Conservation (phyloP, 768 basidiomycete genomes). For the Mycena vulgaris region DNA sequence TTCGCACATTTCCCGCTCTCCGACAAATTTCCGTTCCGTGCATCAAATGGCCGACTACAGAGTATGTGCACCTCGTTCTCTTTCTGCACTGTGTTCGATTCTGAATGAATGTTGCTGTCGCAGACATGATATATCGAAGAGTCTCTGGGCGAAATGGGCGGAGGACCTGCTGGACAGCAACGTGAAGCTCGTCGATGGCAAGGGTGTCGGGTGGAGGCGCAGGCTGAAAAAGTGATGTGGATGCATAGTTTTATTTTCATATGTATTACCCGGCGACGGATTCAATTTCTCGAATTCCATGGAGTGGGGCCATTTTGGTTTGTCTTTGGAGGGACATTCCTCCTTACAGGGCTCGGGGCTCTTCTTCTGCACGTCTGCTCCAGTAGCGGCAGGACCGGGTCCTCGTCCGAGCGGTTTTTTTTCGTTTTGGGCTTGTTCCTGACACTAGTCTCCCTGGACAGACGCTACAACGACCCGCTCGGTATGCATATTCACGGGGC, state of each 20-base stretch:
- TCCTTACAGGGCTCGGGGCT: no score
- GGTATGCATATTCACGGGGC: no score
- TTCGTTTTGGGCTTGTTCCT: no score
- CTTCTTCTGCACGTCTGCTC: no score
- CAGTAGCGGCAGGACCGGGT: no score
- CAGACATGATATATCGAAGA: slow-evolving; percentile 32
- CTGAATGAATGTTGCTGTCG: not conserved
- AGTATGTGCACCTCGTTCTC: not conserved
- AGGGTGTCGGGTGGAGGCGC: slow-evolving; percentile 25
- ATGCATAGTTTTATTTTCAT: not conserved
- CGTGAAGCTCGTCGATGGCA: slow-evolving; percentile 13
- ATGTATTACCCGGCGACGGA: no score
- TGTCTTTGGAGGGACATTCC: no score
- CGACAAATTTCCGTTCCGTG: not conserved
- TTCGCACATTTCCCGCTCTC: not conserved
- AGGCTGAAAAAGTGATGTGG: slow-evolving; percentile 8
- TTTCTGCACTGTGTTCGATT: not conserved
- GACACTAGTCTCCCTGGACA: no score
- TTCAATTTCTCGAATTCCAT: no score
- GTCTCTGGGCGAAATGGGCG: slow-evolving; percentile 20
- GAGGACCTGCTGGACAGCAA: slow-evolving; percentile 17
- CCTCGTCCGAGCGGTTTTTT: no score
- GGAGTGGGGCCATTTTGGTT: not conserved
- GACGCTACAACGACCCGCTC: no score
- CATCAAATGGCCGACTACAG: slow-evolving; percentile 15